Conservation (phyloP, 2,329 filamentous ascomycete species). For the Xylariaceae sp. region DNA sequence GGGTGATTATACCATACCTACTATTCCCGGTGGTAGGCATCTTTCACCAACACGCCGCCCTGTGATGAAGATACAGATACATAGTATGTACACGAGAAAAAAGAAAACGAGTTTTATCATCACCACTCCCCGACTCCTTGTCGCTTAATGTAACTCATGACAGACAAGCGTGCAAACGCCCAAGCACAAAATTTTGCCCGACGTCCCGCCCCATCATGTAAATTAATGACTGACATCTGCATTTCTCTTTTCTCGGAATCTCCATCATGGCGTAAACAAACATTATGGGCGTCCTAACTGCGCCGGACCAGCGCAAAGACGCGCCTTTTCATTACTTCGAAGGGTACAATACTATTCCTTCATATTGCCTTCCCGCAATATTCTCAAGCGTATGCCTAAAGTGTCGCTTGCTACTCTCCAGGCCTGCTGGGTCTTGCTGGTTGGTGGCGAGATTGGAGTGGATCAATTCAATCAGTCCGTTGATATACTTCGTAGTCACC, state of each 20-base stretch:
- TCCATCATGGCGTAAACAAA: neutral
- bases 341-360: slow-evolving; percentile 74
- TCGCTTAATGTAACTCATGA: slow-evolving; percentile 4
- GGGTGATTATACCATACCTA: slow-evolving; percentile 4
- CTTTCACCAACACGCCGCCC: slow-evolving; percentile 10
- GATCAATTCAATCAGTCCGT: slow-evolving; percentile 95
- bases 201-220: neutral
- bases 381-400: slow-evolving; percentile 94
- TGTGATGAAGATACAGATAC: slow-evolving; percentile 27
- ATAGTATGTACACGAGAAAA: slow-evolving; percentile 30
- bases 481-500: slow-evolving; percentile 95
- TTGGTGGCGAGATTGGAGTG: slow-evolving; percentile 90
- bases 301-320: neutral
- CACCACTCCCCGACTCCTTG: slow-evolving; percentile 3
- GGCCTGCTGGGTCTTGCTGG: slow-evolving; percentile 69
- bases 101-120: neutral
- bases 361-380: slow-evolving; percentile 85
- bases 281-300: neutral
- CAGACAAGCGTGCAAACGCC: slow-evolving; percentile 1
- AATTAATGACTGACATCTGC: neutral
- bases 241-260: neutral
- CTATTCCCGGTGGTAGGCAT: neutral
- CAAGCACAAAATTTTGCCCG: slow-evolving; percentile 4
- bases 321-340: slow-evolving; percentile 33
- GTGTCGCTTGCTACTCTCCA: slow-evolving; percentile 88